Base-by-base conservation (phyloP, 2,329 filamentous ascomycete genomes). In the Blumeria hordei region DNA sequence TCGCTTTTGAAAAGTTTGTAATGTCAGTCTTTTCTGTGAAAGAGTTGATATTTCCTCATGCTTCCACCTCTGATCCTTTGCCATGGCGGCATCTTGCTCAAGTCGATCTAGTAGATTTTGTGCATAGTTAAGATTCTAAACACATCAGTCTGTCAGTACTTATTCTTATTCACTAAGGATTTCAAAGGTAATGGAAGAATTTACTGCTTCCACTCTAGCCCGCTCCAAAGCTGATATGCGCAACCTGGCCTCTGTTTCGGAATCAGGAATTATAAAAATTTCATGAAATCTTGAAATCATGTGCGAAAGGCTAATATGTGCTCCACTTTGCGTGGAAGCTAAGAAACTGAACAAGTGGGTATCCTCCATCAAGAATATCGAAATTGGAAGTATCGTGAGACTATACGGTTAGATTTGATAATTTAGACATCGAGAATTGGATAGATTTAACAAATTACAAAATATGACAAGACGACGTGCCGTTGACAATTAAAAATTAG, bases 121-220 rank as follows among this genome's bases (percentile, higher is more conserved):
- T 18, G 85, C 84, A 64, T 84, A 78, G 60, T 83, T 76, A 58
- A 90, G 71, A 62, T 87, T 88, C 77, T 85, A 58, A 5, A 14
- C 14, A 43, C 39, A 43, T 43, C 34, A 35, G 14, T 57, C 32
- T 52, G 28, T 36, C 41, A 10, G 1, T 28, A 16, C 41, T 28
- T n/a, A 35, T 44, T 11, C 37, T 21, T 16, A 14, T 43, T 6
- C 32, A 10, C n/a, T 37, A 2, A 43, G 41, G 18, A 43, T n/a
- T 43, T 43, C 21, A 28, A 43, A 9, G 6, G 14, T 43, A 43
- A 41, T 5, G n/a, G 12, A 39, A 16, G 32, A 21, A 41, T 18
- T 21, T 70, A 78, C 75, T 59, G 73, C 72, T 60, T 69, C 69
- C 34, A 74, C 71, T 62, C 75, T 77, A 59, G 74, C 72, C 57